Evolutionary conservation across 1,139 yeast genomes (phyloP), one percentile per base, ranked within the genome.

Genomic region (Candida sp.): DNA sequence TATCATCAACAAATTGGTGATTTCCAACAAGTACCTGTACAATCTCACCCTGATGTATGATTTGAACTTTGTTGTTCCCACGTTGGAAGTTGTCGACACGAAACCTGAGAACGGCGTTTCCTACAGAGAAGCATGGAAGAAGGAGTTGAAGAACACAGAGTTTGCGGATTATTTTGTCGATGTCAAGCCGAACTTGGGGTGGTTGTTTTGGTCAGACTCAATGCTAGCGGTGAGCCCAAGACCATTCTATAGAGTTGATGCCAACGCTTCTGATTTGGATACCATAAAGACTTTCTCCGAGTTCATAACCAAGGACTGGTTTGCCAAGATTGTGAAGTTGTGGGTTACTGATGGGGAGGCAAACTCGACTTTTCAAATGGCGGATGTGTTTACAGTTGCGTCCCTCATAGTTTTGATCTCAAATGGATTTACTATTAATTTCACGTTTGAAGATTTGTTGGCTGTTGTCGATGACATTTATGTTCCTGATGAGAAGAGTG

Each of bases 201-300:
- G 96, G 87, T 69, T 90, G 17, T 86, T 88, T 47, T 91, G 98
- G 97, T 90, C 87, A 17, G 70, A 81, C 8, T 56, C 69, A 0
- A 65, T 90, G 69, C 64, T 68, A 32, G 96, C 81, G 1, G 73
- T 82, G 9, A 67, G 70, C 22, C 64, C 67, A 3, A 62, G 63
- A 6, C 67, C 70, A 1, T 33, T 50, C 8, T 54, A 56, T 31
- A 48, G 57, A 2, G 58, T 80, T 31, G 61, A 68, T 8, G 70
- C 83, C 37, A 66, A 64, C 4, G 72, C 68, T 0, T 51, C 61
- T 4, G 88, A 86, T 51, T 51, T 55, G 0, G 59, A 60, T 3
- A 72, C 83, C 0, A 59, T 90, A 34, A 55, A 58, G 2, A 62
- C 65, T 0, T 75, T 90, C 54, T 85, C 88, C 2, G 48, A 58